A percentile compares a stretch with the other conserved stretches of the same genome.
Conservation (phyloP, 2,329 filamentous ascomycete genomes). For the Hirsutella thompsonii region DNA sequence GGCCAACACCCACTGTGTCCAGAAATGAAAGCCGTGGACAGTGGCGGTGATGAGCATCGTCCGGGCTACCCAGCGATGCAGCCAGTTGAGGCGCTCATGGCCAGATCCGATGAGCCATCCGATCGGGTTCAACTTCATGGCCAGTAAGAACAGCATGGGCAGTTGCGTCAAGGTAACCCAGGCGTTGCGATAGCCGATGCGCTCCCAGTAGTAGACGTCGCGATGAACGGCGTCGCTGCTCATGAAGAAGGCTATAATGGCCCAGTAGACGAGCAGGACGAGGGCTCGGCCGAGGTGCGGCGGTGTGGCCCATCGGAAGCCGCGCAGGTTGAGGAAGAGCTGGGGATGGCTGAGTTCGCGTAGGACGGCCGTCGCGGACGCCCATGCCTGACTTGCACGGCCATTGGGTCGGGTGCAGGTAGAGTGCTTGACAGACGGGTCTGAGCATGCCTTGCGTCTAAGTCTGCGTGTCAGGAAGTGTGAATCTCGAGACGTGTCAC, state of each 20-base stretch:
- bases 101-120: conserved; percentile 48
- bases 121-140: conserved; percentile 46
- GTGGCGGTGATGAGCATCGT: conserved; percentile 56
- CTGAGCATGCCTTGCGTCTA: conserved; percentile 33
- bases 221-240: conserved; percentile 30
- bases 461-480: not conserved
- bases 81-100: conserved; percentile 60
- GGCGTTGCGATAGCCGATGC: conserved; percentile 53
- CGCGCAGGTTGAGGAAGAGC: conserved; percentile 30
- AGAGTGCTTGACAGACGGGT: conserved; percentile 31
- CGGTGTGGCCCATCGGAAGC: conserved; percentile 43
- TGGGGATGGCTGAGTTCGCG: conserved; percentile 46
- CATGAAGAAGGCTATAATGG: conserved; percentile 46
- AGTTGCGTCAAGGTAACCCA: conserved; percentile 55
- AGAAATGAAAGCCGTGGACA: conserved; percentile 59
- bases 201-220: conserved; percentile 48
- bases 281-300: conserved; percentile 44
- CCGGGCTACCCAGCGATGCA: conserved; percentile 60
- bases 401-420: conserved; percentile 40
- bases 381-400: conserved; percentile 35
- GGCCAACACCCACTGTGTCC: conserved; percentile 46
- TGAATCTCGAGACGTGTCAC: not conserved
- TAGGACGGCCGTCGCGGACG: conserved; percentile 42
- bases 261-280: conserved; percentile 43
- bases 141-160: conserved; percentile 49